Evolutionary conservation across 805 yeast species (phyloP).

Genomic region (Helenozyma baotianmanensis): DNA sequence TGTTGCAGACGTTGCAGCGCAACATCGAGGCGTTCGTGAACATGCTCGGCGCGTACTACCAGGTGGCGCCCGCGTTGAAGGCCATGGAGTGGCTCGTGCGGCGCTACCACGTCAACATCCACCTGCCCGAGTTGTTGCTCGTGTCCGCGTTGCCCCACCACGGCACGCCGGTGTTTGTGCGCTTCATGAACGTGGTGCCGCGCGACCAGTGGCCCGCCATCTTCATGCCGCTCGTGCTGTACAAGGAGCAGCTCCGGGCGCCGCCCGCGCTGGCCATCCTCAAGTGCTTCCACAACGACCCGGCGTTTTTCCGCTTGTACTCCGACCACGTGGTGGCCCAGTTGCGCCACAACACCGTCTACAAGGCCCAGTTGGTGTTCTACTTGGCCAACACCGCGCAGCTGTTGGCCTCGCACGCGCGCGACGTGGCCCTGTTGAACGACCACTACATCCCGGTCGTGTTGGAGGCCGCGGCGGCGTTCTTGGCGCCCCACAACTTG

Average conservation of each 20-base stretch:
- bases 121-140: conserved; percentile 69
- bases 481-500: conserved; percentile 30
- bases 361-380: conserved; percentile 70
- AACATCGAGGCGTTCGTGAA: conserved; percentile 73
- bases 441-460: conserved; percentile 49
- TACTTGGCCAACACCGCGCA: conserved; percentile 70
- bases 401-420: conserved; percentile 59
- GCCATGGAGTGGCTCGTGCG: conserved; percentile 95
- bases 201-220: conserved; percentile 63
- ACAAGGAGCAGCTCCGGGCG: conserved; percentile 55
- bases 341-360: conserved; percentile 52
- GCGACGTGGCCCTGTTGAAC: conserved; percentile 40
- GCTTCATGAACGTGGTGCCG: conserved; percentile 68
- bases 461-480: conserved; percentile 53
- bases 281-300: conserved; percentile 65
- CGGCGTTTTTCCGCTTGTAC: conserved; percentile 63
- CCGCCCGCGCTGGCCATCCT: conserved; percentile 70
- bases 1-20: conserved; percentile 64
- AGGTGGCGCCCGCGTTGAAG: conserved; percentile 66
- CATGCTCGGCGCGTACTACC: conserved; percentile 72
- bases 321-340: conserved; percentile 48
- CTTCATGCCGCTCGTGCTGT: conserved; percentile 65
- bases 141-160: conserved; percentile 79
- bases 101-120: conserved; percentile 79
- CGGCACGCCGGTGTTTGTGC: conserved; percentile 65